Evolutionary conservation across 2,329 filamentous ascomycete species (phyloP), one percentile per base, ranked within the genome.

Genomic region (Proliferodiscus dingleyae): DNA sequence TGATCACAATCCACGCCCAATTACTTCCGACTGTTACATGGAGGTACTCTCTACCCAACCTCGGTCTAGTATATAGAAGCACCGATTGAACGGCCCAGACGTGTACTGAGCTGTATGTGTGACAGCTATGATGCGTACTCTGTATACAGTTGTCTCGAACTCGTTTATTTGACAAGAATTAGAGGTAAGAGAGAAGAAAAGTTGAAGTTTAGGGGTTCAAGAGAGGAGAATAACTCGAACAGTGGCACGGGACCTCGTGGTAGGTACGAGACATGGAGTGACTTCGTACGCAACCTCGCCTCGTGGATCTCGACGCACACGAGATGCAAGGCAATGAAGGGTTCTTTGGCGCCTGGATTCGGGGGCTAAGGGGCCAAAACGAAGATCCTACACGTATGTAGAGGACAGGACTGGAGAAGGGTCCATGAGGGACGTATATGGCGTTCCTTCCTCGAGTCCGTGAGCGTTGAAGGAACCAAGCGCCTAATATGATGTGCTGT

Each of bases 401-500:
- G 46, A 56, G 50, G 53, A 49, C 38, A 47, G 50, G 46, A 45
- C 37, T 49, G 41, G 45, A 52, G 49, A 49, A 58, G 56, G 52
- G 62, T 64, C 58, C 60, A 58, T 55, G 51, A 52, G 58, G 55
- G 61, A 62, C 57, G 66, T 65, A 65, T 66, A 66, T 67, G 62
- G 64, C 58, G 55, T 64, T 24, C 52, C 59, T 60, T 55, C 60
- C 60, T 61, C 55, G 58, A 55, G 55, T 55, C 54, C 43, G 51
- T 47, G 51, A 52, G 49, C 53, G 36, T 53, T 54, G 59, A 53
- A 49, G 62, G 62, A 64, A 58, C 52, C 62, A 63, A 66, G 68
- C 68, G 68, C 66, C 66, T 70, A 71, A 63, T 57, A 52, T 57
- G 58, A 61, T 59, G 61, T 66, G 62, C 66, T 64, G 61, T 62